Evolutionary conservation across 164 flowering plant species (phyloP).

Genomic region (Magnolia officinalis): DNA sequence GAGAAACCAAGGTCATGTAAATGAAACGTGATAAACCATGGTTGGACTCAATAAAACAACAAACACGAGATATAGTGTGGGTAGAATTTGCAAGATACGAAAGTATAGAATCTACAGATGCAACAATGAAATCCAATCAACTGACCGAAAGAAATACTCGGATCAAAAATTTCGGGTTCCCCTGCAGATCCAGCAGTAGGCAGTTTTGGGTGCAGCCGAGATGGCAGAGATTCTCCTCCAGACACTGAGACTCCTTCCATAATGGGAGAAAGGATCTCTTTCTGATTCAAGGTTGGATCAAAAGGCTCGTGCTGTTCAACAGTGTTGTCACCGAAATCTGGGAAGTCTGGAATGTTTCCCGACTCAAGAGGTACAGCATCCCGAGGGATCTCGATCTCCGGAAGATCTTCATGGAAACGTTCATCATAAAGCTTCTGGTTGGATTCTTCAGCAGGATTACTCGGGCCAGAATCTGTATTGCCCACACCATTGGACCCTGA

Average conservation of each 20-base stretch:
- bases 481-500: not conserved
- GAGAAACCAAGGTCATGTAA: slow-evolving; percentile 5
- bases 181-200: slow-evolving; percentile 30
- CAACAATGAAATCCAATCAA: not conserved
- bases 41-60: not conserved
- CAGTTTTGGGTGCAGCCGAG: slow-evolving; percentile 25
- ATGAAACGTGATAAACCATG: not conserved
- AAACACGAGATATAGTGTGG: not conserved
- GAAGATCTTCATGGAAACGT: slow-evolving; percentile 16
- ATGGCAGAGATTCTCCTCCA: slow-evolving; percentile 29
- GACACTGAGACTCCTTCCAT: slow-evolving; percentile 28
- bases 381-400: slow-evolving; percentile 57
- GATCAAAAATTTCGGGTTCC: slow-evolving; percentile 21
- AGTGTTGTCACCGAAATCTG: slow-evolving; percentile 10
- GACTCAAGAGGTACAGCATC: slow-evolving; percentile 33
- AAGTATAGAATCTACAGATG: not conserved
- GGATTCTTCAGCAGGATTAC: not conserved
- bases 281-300: slow-evolving; percentile 29
- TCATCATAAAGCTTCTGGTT: not conserved
- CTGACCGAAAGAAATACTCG: slow-evolving; percentile 39
- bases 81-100: not conserved
- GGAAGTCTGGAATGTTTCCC: slow-evolving; percentile 20
- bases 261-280: slow-evolving; percentile 37
- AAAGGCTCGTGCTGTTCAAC: slow-evolving; percentile 20
- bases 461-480: not conserved